A percentile compares a stretch with the other conserved stretches of the same genome.
phyloP scores from a whole-genome alignment of 345 rosid species.

The Firmiana major region DNA sequence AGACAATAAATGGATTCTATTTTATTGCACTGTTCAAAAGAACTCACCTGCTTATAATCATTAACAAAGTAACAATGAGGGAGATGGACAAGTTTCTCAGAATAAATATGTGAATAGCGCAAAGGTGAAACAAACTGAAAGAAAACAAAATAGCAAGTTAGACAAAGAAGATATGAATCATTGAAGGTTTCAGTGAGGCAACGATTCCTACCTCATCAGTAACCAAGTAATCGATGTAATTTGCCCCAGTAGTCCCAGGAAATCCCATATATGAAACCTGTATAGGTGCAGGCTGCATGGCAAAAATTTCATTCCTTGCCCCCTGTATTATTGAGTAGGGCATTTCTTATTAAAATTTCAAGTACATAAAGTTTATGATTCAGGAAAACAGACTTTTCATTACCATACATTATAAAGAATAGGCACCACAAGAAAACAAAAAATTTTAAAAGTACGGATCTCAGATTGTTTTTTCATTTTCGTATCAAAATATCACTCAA shows the following conservation, averaged over 20 bases:
- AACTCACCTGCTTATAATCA: slow-evolving; percentile 89
- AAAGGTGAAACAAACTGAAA: slow-evolving; percentile 91
- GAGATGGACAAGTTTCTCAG: slow-evolving; percentile 94
- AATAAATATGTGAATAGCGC: slow-evolving; percentile 68
- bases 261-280: slow-evolving; percentile 99
- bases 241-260: slow-evolving; percentile 97
- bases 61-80: slow-evolving; percentile 99
- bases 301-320: slow-evolving; percentile 95
- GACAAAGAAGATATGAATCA: not conserved
- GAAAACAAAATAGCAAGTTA: slow-evolving; percentile 16
- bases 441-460: not conserved
- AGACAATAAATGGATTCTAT: not conserved
- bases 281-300: slow-evolving; percentile 97
- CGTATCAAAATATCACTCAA: not conserved
- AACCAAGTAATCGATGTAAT: slow-evolving; percentile 90
- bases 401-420: not conserved
- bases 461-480: not conserved
- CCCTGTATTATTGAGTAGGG: slow-evolving; percentile 49
- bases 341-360: not conserved
- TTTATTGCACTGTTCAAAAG: not conserved
- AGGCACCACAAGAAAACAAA: not conserved
- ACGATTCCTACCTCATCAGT: slow-evolving; percentile 75
- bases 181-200: not conserved
- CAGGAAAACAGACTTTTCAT: not conserved
- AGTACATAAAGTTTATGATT: not conserved